Base-by-base conservation (phyloP, 495 filamentous ascomycete genomes). In the Lasiosphaeria miniovina region DNA sequence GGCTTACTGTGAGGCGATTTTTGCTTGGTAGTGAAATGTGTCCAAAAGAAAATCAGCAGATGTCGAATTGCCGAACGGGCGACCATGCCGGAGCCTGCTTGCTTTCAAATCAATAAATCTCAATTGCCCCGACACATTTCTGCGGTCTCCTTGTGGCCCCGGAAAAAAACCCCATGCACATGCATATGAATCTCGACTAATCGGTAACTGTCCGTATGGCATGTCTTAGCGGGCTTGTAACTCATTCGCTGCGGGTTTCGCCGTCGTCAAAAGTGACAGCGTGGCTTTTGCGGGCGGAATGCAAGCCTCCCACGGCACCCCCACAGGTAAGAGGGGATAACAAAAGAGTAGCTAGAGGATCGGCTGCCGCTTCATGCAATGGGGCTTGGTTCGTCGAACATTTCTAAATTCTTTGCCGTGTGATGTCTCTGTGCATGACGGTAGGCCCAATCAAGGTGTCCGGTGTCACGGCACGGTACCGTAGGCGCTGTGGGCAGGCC, bases 21-120 rank as follows among this genome's bases (percentile, higher is more conserved):
- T 31, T 8, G n/a, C 34, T 59, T 34, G 24, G 17, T 52, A 61
- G 60, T 62, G 68, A 68, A 66, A 70, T 55, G 65, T 70, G 68
- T 63, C 65, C 68, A 68, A 46, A 69, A 59, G 52, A 55, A 46
- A 53, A 70, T 68, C 65, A 66, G 65, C 63, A 66, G 63, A 68
- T 67, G 60, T 62, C 60, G 57, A 62, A 61, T 52, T 65, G 68
- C 65, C 65, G 62, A 24, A 65, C 62, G 54, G 36, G 65, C 62
- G 64, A 69, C 53, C 11, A 24, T 14, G 32, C 52, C 10, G 41
- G 32, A 56, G 43, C 33, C 58, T 65, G 63, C 64, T 65, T 66
- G 57, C 61, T 59, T 64, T 43, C 43, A 46, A 46, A 46, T 7
- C 43, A 46, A 14, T 11, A n/a, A 7, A 14, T n/a, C 43, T 45